phyloP scores from a whole-genome alignment of 2,329 filamentous ascomycete species.

The Aureobasidium leucospermi region DNA sequence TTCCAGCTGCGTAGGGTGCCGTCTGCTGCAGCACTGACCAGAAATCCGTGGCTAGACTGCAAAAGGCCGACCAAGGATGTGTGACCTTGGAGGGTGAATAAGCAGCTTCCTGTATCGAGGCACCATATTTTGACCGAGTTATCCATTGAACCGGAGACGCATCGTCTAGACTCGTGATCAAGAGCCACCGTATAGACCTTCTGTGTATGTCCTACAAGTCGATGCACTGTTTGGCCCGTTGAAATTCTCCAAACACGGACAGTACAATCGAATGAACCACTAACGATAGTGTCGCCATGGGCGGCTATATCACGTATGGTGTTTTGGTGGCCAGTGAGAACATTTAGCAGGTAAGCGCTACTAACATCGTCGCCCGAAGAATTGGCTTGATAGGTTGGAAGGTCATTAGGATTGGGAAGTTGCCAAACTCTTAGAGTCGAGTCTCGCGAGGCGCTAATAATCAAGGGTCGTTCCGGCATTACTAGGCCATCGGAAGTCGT shows the following conservation, averaged over 20 bases:
- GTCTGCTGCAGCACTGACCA: slow-evolving; percentile 92
- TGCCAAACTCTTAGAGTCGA: slow-evolving; percentile 93
- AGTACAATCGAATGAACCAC: slow-evolving; percentile 90
- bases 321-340: slow-evolving; percentile 77
- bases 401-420: slow-evolving; percentile 71
- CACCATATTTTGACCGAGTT: slow-evolving; percentile 98
- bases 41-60: slow-evolving; percentile 77
- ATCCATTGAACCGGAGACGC: slow-evolving; percentile 98
- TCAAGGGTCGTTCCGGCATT: slow-evolving; percentile 88
- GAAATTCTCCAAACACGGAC: slow-evolving; percentile 97
- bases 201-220: slow-evolving; percentile 75
- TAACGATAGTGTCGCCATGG: slow-evolving; percentile 90
- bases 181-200: slow-evolving; percentile 98
- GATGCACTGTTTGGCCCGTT: slow-evolving; percentile 78
- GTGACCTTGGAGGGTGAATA: slow-evolving; percentile 90
- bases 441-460: slow-evolving; percentile 94
- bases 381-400: slow-evolving; percentile 69
- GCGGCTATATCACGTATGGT: slow-evolving; percentile 95
- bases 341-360: slow-evolving; percentile 90
- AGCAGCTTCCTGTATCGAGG: slow-evolving; percentile 71
- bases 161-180: slow-evolving; percentile 83
- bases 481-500: slow-evolving; percentile 68
- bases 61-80: slow-evolving; percentile 84
- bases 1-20: slow-evolving; percentile 96
- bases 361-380: slow-evolving; percentile 62